Conservation (phyloP, 2,329 filamentous ascomycete genomes). For the Myriosclerotinia scirpicola region DNA sequence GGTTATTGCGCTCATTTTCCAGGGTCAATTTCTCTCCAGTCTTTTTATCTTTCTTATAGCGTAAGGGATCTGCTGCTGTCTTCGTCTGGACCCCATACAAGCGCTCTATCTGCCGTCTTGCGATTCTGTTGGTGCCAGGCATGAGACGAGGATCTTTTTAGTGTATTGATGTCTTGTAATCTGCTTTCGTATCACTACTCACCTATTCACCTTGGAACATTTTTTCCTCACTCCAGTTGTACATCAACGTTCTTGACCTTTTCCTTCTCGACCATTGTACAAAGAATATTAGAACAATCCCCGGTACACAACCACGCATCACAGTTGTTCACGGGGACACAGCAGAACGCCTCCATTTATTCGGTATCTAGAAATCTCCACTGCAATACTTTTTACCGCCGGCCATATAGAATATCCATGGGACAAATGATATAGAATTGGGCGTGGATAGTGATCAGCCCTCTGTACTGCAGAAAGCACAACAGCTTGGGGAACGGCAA, state of each 20-base stretch:
- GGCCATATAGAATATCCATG: constrained; percentile 38
- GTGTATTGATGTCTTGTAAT: constrained; percentile 26
- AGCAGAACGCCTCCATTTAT: constrained; percentile 29
- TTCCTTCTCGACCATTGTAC: constrained; percentile 33
- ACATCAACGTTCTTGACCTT: constrained; percentile 32
- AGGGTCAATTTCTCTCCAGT: constrained; percentile 37
- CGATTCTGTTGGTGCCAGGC: constrained; percentile 20
- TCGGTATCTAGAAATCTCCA: constrained; percentile 27
- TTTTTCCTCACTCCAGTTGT: constrained; percentile 27
- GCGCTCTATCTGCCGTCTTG: constrained; percentile 32
- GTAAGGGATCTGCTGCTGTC: constrained; percentile 35
- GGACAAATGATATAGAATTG: constrained; percentile 39
- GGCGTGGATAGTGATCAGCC: constrained; percentile 41
- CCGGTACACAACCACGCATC: constrained; percentile 30
- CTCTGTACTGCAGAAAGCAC: constrained; percentile 39
- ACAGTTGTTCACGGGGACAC: constrained; percentile 33
- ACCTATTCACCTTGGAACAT: constrained; percentile 11
- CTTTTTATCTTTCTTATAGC: constrained; percentile 30
- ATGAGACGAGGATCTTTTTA: constrained; percentile 19
- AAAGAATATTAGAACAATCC: constrained; percentile 26
- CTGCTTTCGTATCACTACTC: constrained; percentile 28
- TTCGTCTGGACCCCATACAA: constrained; percentile 36
- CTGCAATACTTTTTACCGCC: constrained; percentile 26
- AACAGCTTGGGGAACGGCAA: constrained; percentile 37
- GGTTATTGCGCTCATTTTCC: constrained; percentile 33